A percentile compares a stretch with the other conserved stretches of the same genome.
phyloP scores from a whole-genome alignment of 1,284 basidiomycete species.

The Ceratobasidium sp. region DNA sequence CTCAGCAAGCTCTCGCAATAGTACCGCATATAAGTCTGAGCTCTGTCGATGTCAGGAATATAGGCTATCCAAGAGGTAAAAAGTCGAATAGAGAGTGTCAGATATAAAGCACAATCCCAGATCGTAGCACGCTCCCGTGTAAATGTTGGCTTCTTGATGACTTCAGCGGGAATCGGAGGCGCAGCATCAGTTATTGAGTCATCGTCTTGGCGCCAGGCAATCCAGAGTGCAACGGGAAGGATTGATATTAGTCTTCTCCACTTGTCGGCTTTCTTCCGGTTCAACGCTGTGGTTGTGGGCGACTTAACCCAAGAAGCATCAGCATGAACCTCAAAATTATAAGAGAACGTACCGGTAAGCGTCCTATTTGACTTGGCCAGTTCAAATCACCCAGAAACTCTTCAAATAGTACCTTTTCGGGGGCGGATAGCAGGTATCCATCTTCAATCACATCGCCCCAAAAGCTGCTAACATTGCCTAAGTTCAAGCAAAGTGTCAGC shows the following conservation, averaged over 20 bases:
- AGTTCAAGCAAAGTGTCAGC: not conserved
- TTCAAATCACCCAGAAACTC: constrained; percentile 51
- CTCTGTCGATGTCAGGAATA: constrained; percentile 2
- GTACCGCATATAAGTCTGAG: not conserved
- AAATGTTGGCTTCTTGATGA: not conserved
- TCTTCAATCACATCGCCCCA: constrained; percentile 11
- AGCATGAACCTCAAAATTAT: not conserved
- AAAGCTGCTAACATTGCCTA: not conserved
- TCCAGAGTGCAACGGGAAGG: not conserved
- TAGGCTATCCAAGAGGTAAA: constrained; percentile 9
- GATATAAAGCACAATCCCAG: not conserved
- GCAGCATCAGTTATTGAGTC: not conserved
- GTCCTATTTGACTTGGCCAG: constrained; percentile 57
- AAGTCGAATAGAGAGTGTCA: not conserved
- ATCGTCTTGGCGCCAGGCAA: not conserved
- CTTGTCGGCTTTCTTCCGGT: not conserved
- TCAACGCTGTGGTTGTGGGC: not conserved
- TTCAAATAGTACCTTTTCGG: constrained; percentile 51
- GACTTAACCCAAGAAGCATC: not conserved
- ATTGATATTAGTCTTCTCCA: not conserved
- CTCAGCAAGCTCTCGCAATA: not conserved
- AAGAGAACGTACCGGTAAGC: not conserved
- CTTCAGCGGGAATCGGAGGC: not conserved
- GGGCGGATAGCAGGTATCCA: constrained; percentile 14
- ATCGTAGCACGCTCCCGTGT: not conserved